These are phyloP conservation scores for Mucor saturninus DNA, from an alignment of 371 early-diverging fungal species.

Conservation along the genomic window DNA sequence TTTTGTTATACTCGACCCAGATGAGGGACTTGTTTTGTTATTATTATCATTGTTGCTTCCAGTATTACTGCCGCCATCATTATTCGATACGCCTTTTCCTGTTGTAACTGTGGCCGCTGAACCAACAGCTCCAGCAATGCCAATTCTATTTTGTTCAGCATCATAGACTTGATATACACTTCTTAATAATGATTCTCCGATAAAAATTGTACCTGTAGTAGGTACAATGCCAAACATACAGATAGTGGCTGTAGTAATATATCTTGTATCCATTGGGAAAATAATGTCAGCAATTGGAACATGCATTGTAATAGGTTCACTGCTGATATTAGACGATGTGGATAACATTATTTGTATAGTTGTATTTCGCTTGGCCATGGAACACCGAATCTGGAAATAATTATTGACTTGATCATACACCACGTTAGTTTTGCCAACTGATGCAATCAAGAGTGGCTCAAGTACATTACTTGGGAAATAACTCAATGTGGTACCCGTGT, in stretches of 20 bases:
- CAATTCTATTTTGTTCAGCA: slow-evolving; percentile 23
- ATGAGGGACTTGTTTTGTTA: neutral
- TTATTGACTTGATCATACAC: slow-evolving; percentile 33
- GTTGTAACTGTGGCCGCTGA: neutral
- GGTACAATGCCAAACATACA: slow-evolving; percentile 49
- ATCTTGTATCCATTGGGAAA: slow-evolving; percentile 36
- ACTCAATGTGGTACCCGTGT: slow-evolving; percentile 52
- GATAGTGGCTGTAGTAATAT: slow-evolving; percentile 24
- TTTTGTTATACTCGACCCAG: neutral
- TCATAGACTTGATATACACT: slow-evolving; percentile 30
- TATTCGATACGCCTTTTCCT: neutral
- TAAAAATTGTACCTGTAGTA: slow-evolving; percentile 3
- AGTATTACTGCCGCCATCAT: neutral
- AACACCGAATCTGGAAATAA: slow-evolving; percentile 36
- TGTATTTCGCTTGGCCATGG: slow-evolving; percentile 20
- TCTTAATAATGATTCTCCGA: slow-evolving; percentile 24
- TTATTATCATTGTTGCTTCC: neutral
- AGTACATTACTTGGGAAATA: slow-evolving; percentile 37
- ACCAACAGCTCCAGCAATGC: slow-evolving; percentile 29
- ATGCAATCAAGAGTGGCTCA: slow-evolving; percentile 23
- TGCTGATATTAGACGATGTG: slow-evolving; percentile 1
- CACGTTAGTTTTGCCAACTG: slow-evolving; percentile 27
- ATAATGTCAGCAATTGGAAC: slow-evolving; percentile 41
- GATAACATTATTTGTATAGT: slow-evolving; percentile 38
- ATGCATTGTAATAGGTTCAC: slow-evolving; percentile 28